phyloP scores from a whole-genome alignment of 2,329 filamentous ascomycete species.

The Atkinsonella hypoxylon region DNA sequence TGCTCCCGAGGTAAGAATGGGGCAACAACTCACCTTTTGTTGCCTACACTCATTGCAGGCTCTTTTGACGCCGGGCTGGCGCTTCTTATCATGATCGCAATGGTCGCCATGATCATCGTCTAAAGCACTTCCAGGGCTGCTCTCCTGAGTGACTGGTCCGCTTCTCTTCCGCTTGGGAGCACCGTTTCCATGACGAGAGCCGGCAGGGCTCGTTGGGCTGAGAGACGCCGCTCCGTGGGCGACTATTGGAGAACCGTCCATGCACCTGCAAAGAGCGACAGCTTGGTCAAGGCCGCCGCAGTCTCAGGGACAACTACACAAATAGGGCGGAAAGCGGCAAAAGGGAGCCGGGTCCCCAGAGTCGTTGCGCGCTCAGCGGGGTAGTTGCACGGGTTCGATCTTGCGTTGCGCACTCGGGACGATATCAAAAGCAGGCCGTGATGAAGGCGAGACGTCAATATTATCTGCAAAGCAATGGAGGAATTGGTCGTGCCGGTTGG shows the following conservation, averaged over 20 bases:
- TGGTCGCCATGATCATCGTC: constrained; percentile 35
- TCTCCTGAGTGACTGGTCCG: constrained; percentile 39
- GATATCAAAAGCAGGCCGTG: background rate
- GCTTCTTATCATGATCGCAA: constrained; percentile 45
- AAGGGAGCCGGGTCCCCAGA: constrained; percentile 2
- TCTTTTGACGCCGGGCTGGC: constrained; percentile 60
- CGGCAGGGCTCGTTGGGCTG: constrained; percentile 45
- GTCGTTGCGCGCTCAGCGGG: constrained; percentile 1
- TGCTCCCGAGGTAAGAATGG: background rate
- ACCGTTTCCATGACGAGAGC: constrained; percentile 37
- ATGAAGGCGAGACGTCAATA: background rate
- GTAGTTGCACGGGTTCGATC: constrained; percentile 2
- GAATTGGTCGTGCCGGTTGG: background rate
- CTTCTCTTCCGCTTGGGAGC: constrained; percentile 46
- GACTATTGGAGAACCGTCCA: constrained; percentile 37
- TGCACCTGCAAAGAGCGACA: constrained; percentile 19
- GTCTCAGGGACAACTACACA: constrained; percentile 2
- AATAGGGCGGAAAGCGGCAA: constrained; percentile 9
- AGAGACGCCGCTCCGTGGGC: constrained; percentile 34
- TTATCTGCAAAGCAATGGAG: background rate
- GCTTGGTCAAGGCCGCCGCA: constrained; percentile 10
- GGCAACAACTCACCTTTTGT: constrained; percentile 55
- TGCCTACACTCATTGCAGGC: constrained; percentile 79
- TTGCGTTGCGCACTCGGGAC: constrained; percentile 1
- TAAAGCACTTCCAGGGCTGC: constrained; percentile 43